A percentile compares a stretch with the other conserved stretches of the same genome.
Evolutionary conservation across 768 basidiomycete species (phyloP).

Genomic region (Pulveroboletus ravenelii): DNA sequence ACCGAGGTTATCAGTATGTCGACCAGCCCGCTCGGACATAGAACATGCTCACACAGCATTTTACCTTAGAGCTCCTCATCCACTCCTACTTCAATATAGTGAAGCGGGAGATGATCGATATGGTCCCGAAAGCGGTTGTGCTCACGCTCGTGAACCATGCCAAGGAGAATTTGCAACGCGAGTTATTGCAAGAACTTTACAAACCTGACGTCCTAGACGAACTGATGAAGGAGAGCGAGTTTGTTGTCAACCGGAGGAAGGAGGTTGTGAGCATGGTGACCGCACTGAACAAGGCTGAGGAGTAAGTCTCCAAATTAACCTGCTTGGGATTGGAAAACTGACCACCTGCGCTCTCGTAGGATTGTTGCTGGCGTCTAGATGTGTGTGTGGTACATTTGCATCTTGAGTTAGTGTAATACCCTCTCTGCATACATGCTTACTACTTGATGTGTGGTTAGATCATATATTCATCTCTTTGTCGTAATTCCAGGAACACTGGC

Average conservation of each 20-base stretch:
- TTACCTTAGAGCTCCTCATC: constrained; percentile 77
- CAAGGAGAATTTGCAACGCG: constrained; percentile 92
- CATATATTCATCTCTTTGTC: constrained; percentile 10
- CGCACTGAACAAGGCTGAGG: constrained; percentile 95
- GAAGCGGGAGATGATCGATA: constrained; percentile 99
- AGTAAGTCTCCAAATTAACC: constrained; percentile 59
- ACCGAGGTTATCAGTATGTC: constrained; percentile 97
- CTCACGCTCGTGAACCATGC: constrained; percentile 87
- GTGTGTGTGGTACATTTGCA: constrained; percentile 2
- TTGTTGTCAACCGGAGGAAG: constrained; percentile 83
- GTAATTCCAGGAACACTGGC: not conserved
- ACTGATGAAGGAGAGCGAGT: constrained; percentile 90
- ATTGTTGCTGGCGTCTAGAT: constrained; percentile 60
- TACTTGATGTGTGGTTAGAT: constrained; percentile 17
- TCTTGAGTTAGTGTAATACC: constrained; percentile 28
- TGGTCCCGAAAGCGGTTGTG: constrained; percentile 96
- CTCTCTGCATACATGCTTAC: constrained; percentile 21
- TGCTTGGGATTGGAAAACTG: constrained; percentile 6
- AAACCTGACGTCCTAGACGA: constrained; percentile 96
- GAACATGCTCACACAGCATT: not conserved
- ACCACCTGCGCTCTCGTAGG: constrained; percentile 29
- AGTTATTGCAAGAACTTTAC: constrained; percentile 93
- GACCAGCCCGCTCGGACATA: not conserved
- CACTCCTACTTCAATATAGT: constrained; percentile 97
- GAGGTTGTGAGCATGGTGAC: constrained; percentile 91